Base-by-base conservation (phyloP, 2,329 filamentous ascomycete species). In the Lasiodiplodia theobromae region DNA sequence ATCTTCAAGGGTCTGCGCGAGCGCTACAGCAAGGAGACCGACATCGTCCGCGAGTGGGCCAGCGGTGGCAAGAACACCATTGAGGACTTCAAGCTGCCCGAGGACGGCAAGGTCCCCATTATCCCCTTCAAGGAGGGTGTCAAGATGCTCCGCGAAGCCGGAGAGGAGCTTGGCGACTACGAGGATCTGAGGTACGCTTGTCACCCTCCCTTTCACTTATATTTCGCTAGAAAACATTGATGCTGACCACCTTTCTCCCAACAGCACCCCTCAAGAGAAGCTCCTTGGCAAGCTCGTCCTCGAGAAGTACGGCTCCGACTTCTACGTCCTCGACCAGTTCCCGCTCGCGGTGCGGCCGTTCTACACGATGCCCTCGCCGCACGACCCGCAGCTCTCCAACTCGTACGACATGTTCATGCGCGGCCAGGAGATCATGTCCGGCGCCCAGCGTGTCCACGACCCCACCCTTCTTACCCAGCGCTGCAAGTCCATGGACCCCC, bases 281-380 rank as follows among this genome's bases (percentile, higher is more conserved):
- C 92, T 91, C n/a, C 89, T 98, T 10, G 96, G 96, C 69, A 90
- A 89, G 31, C 86, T 98, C 58, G 89, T 98, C 72, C 91, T 92
- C 68, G 87, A 92, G 74, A 97, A 97, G 83, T 97, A 91, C 86
- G 88, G 91, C 78, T 96, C 94, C 70, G 96, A 99, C 83, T 98
- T 98, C 84, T 98, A 97, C 83, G 91, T 96, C 25, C 87, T 99
- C 71, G 95, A 98, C 85, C 96, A 98, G 82, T 99, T 97, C 86
- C 96, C 96, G 54, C 89, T 96, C 80, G 85, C 86, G 47, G 92
- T 96, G 23, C 89, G 96, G 37, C 95, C 95, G 5, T 97, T 97
- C 82, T 98, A 97, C 82, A 94, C 95, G 70, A 93, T 95, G 84
- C 89, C 92, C 66, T 92, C 77, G 40, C 79, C 82, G 49, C 49